Evolutionary conservation across 2,329 filamentous ascomycete species (phyloP).

Genomic region (Harringtonia lauricola): DNA sequence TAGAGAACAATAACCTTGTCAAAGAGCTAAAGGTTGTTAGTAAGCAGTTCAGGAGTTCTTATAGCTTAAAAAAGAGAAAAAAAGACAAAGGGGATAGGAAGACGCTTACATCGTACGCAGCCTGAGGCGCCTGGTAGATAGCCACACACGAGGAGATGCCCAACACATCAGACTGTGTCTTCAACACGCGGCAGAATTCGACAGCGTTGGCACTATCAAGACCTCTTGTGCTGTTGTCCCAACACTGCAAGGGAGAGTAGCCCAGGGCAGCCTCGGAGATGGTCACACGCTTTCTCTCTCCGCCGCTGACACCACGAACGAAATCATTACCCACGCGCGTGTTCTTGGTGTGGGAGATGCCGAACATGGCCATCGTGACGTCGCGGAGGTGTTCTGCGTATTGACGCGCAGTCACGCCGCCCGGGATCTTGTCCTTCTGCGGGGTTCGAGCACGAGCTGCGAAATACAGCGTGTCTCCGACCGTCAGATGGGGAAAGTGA

Average conservation of each 20-base stretch:
- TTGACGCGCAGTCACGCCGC: too few relatives aligned
- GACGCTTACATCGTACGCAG: slow-evolving; percentile 46
- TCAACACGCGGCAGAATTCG: slow-evolving; percentile 61
- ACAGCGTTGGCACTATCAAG: slow-evolving; percentile 65
- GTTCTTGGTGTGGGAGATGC: slow-evolving; percentile 62
- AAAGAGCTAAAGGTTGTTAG: too few relatives aligned
- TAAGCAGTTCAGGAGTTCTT: too few relatives aligned
- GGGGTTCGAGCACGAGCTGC: slow-evolving; percentile 2
- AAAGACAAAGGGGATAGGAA: slow-evolving; percentile 31
- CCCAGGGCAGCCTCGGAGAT: slow-evolving; percentile 51
- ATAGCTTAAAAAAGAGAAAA: too few relatives aligned
- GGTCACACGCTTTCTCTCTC: slow-evolving; percentile 58
- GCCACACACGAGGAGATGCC: slow-evolving; percentile 55
- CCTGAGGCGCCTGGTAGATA: slow-evolving; percentile 59
- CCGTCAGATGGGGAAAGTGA: slow-evolving; percentile 58
- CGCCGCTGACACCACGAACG: slow-evolving; percentile 62
- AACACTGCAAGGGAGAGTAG: slow-evolving; percentile 49
- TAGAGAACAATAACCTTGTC: slow-evolving; percentile 33
- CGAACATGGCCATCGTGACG: slow-evolving; percentile 65
- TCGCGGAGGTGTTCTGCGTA: slow-evolving; percentile 53
- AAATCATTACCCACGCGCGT: slow-evolving; percentile 69
- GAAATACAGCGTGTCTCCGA: slow-evolving; percentile 55
- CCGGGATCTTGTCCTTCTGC: too few relatives aligned
- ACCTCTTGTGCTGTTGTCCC: slow-evolving; percentile 63
- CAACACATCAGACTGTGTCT: slow-evolving; percentile 55